Base-by-base conservation (phyloP, 192 early-diverging fungal genomes). In the Entomortierella beljakovae region DNA sequence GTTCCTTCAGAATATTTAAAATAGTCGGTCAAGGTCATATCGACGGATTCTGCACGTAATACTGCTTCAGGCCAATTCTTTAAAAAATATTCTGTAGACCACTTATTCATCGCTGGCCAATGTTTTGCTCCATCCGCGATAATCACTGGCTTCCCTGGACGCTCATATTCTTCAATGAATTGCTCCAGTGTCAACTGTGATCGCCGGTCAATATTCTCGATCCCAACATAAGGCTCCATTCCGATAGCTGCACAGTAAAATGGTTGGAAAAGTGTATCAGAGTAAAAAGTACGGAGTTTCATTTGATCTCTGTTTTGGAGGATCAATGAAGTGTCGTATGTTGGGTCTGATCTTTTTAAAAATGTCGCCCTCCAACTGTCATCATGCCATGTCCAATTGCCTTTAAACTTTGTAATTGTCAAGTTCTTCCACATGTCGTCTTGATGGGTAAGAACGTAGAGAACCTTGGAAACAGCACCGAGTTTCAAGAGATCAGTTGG, bases 341-440 rank as follows among this genome's bases (percentile, higher is more conserved):
- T 37, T 8, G 40, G 67, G 29, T 76, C 70, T 1, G 64, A 80
- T 52, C 65, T 62, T 37, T 75, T 75, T 25, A 80, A 57, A 43
- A 71, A 92, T 2, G 88, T 91, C 2, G 84, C 75, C n/a, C 81
- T 70, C 91, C 91, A 92, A 5, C 73, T 86, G 18, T 67, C 65
- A 16, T 61, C 75, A 28, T 71, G 42, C 81, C 88, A 90, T 42
- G 35, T 25, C 71, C 85, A 90, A 23, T 71, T 71, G 18, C 90
- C 89, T 18, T 76, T 82, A 68, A 86, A 89, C 20, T 77, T 64
- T 31, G 82, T 66, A 28, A 88, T 83, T 18, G 71, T 81, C 26
- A 85, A 51, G 9, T 51, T 61, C 52, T 87, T 82, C 92, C 92
- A 93, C 50, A 92, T 65, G 4, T 89, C 90, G 54, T 93, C 92